Conservation (phyloP, 2,329 filamentous ascomycete genomes). For the Neurospora sp. region DNA sequence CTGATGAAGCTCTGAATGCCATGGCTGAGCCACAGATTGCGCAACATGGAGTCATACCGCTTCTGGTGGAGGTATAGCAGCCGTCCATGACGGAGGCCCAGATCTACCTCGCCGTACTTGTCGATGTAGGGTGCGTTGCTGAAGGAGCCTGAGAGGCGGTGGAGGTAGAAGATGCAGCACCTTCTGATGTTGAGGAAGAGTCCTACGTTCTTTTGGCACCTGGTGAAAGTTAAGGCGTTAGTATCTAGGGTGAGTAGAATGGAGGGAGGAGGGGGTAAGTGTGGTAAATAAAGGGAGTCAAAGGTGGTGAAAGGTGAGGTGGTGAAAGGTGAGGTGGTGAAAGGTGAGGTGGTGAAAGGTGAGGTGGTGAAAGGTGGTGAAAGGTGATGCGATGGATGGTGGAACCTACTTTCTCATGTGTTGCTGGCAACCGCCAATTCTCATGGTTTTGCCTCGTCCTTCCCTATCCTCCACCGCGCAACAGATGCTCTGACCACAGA, state of each 20-base stretch:
- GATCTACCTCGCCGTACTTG: slow-evolving; percentile 89
- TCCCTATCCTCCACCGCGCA: slow-evolving; percentile 59
- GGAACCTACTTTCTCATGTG: slow-evolving; percentile 70
- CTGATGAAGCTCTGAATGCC: slow-evolving; percentile 83
- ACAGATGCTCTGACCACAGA: slow-evolving; percentile 89
- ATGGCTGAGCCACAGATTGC: slow-evolving; percentile 79
- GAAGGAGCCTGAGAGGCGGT: slow-evolving; percentile 74
- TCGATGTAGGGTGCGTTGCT: slow-evolving; percentile 88
- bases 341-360: not conserved
- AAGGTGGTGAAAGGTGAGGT: not conserved
- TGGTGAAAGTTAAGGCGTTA: slow-evolving; percentile 27
- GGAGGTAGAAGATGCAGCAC: slow-evolving; percentile 82
- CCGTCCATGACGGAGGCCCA: slow-evolving; percentile 76
- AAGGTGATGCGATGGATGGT: not conserved
- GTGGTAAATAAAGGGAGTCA: not conserved
- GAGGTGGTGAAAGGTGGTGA: not conserved
- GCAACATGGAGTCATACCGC: slow-evolving; percentile 79
- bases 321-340: not conserved
- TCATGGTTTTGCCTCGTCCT: slow-evolving; percentile 28
- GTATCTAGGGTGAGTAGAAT: slow-evolving; percentile 4
- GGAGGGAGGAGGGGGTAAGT: not conserved
- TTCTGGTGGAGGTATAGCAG: slow-evolving; percentile 91
- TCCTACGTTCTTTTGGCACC: slow-evolving; percentile 83
- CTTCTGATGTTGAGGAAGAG: slow-evolving; percentile 95
- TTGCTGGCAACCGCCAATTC: slow-evolving; percentile 77